Evolutionary conservation across 257 asterid genomes (phyloP), one percentile per base, ranked within the genome.

Genomic region (Fraxinus americana): DNA sequence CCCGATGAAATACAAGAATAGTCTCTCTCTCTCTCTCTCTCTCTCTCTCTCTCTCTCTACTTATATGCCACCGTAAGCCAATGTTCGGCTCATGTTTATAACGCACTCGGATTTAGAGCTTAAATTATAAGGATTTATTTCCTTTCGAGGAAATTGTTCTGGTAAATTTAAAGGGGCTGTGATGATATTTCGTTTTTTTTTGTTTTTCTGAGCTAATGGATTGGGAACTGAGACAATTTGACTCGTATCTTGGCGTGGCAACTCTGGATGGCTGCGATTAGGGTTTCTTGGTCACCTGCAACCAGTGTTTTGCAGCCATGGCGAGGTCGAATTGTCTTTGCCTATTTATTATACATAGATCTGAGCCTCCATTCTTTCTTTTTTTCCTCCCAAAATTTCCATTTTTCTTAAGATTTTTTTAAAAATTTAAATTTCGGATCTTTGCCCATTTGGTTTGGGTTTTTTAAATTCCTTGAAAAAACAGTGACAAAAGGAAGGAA

Each of bases 241-340:
- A 48, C 68, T 59, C 87, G 73, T 71, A 80, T 82, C 88, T 85
- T 85, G 86, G 88, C 85, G 79, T 77, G 88, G 88, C 85, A 81
- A 38, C 75, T 70, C 85, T 21, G 88, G 70, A 77, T 63, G 45
- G 75, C 83, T 69, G 76, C 38, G 79, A 30, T 3, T 30, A 38
- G 76, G 75, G 8, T 73, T 30, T 38, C 39, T 73, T n/a, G 27
- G n/a, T 65, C 70, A 73, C 83, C 54, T 83, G 86, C 86, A 79
- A 82, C 83, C 84, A 48, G 63, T 66, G 76, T 12, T 76, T 71
- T 61, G 87, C 85, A 81, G 85, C 89, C 85, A 83, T 86, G 87
- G 81, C 77, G 85, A 11, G 9, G 67, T n/a, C 4, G 73, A 13
- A 8, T 57, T 78, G 73, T 73, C 59, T 52, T 63, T 84, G 77